Base-by-base conservation (phyloP, 805 yeast genomes). In the Grigorovia jiainica region DNA sequence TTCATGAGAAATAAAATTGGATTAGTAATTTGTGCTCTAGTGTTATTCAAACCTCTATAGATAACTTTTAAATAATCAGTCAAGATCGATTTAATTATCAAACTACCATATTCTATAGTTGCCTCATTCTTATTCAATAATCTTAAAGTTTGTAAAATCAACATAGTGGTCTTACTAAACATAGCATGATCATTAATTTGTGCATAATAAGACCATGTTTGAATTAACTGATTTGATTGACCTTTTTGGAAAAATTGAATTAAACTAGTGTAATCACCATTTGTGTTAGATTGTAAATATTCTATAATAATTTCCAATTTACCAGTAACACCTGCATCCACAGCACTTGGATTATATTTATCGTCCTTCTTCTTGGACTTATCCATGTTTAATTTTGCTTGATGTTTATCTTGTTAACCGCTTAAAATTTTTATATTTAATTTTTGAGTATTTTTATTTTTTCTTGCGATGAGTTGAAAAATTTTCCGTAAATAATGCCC, bases 31-130 rank as follows among this genome's bases (percentile, higher is more conserved):
- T 75, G 66, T 0, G 83, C 76, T 47, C 79, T 74, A 46, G 70
- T 60, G 41, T 75, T 71, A 45, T 72, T 73, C 32, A 87, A 64
- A 15, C 82, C 78, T 50, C 94, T 68, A 60, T 82, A 84, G 3
- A 87, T 64, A 7, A 78, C 71, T 50, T 80, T 83, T 34, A 72
- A 57, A 54, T 83, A 76, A 37, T 69, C 71, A 1, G 69, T 63
- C 8, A 87, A 57, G 3, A 87, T 62, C 11, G 72, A 71, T 39
- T 69, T 70, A 43, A 80, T 57, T 21, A 60, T 19, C 4, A 24
- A 21, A 31, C 43, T 37, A 18, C 63, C 64, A 36, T 47, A 45
- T 23, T 46, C 54, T 2, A 49, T 31, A 13, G 51, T 51, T 9
- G 44, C 19, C 8, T 44, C 34, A 23, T 43, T 51, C 7, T 47